Base-by-base conservation (phyloP, 257 asterid species). In the Gentiana straminea region DNA sequence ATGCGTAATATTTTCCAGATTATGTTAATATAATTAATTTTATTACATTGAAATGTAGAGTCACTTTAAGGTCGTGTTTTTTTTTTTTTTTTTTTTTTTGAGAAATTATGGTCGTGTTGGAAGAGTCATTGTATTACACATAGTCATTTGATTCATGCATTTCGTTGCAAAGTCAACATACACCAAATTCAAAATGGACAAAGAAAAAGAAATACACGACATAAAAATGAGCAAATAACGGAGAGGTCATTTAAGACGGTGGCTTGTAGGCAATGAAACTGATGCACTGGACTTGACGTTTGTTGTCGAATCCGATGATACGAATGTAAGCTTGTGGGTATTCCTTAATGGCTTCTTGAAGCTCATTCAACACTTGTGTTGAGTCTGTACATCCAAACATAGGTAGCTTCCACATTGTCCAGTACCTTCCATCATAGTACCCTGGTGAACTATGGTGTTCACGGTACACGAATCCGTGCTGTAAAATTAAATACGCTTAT, bases 381-480 rank as follows among this genome's bases (percentile, higher is more conserved):
- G 83, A 35, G 44, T 82, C 86, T 0, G 72, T 79, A 78, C 86
- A 76, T 49, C 84, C 81, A 37, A 67, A 82, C 84, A 81, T 81
- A 49, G 86, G 84, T 59, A 76, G 41, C 79, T 81, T 81, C 89
- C 85, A 81, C 83, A 81, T 73, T 32, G 74, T 69, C 86, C 83
- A 76, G 72, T 81, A 79, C 1, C 80, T 53, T 0, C 83, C 81
- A 12, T 76, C 83, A 7, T 81, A 80, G 76, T 75, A 75, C 7
- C 82, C 80, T 0, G 78, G 84, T 0, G 77, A 66, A 2, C 4
- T 7, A 64, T 57, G 11, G 68, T 73, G 0, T 54, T 78, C 77
- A 58, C 82, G 80, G 72, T 66, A 64, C 49, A 60, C 71, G 13
- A 71, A 71, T 10, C 78, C 77, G 3, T 49, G 36, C 84, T 80